Conservation (phyloP, 192 early-diverging fungal genomes). For the Irineochytrium annulatum region DNA sequence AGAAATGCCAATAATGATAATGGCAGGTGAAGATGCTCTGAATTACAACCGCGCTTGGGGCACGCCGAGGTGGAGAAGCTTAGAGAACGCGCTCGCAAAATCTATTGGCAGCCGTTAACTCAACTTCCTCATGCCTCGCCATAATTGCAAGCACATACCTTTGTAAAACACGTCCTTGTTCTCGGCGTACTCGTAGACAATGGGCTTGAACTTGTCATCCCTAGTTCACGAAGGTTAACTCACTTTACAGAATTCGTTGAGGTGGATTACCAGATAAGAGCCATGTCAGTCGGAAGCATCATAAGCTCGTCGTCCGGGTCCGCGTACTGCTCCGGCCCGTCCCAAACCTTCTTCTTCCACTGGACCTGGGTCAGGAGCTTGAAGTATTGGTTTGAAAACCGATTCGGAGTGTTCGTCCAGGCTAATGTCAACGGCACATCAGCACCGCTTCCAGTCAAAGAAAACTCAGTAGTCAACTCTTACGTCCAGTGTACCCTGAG, state of each 20-base stretch:
- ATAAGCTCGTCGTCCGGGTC: conserved; percentile 61
- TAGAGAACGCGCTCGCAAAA: conserved; percentile 80
- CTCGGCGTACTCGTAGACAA: conserved; percentile 61
- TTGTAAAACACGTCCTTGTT: conserved; percentile 66
- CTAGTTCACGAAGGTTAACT: too few species aligned
- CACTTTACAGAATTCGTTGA: too few species aligned
- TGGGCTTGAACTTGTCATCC: conserved; percentile 54
- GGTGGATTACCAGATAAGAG: conserved; percentile 58
- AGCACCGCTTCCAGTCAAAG: not conserved
- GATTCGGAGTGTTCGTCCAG: conserved; percentile 83
- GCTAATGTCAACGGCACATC: too few species aligned
- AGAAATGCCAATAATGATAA: too few species aligned
- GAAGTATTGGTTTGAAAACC: conserved; percentile 89
- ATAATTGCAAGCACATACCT: not conserved
- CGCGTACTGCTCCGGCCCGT: conserved; percentile 79
- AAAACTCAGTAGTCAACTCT: conserved; percentile 10
- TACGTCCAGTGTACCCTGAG: conserved; percentile 53
- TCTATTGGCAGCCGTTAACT: conserved; percentile 78
- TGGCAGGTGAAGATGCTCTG: too few species aligned
- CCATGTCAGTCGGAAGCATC: conserved; percentile 68
- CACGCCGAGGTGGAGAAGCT: conserved; percentile 86
- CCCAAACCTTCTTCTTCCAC: conserved; percentile 65
- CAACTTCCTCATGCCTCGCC: conserved; percentile 61
- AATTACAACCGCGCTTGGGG: conserved; percentile 11
- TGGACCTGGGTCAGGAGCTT: conserved; percentile 44